Evolutionary conservation across 106 monocot genomes (phyloP), one percentile per base, ranked within the genome.

Genomic region (Allium sativum): DNA sequence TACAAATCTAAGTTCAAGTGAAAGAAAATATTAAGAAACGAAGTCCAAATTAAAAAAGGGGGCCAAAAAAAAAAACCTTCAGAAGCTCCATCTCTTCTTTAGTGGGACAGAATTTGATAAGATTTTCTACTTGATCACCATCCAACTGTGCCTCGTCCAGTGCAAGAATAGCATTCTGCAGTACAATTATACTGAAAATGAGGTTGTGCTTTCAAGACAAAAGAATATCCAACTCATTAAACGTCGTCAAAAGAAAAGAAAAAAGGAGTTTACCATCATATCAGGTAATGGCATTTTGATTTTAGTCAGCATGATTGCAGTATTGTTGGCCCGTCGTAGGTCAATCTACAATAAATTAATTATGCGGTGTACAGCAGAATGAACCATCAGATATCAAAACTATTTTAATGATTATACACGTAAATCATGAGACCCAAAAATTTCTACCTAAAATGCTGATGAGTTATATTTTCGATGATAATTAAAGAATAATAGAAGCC

Each of bases 241-340:
- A 13, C 19, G 18, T 55, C 6, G 17, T 55, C 55, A 17, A 15
- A 55, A 17, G 55, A 55, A 55, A 9, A 55, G 6, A 55, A 17
- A 40, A 52, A 41, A 18, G 40, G 21, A 52, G 16, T 52, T 65
- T 85, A 93, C 93, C 93, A 93, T 85, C 82, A 93, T 88, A 80
- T 93, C 93, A 59, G 84, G 62, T 50, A 93, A 70, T 45, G 93
- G 93, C 84, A 93, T 93, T 70, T 93, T 93, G 65, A 93, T 82
- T 82, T 88, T 93, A 58, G 93, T 88, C 42, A 93, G 72, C 93
- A 93, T 93, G 61, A 93, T 93, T 75, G 88, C 93, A 54, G 84
- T 79, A 58, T 93, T 93, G 70, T 88, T 93, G 16, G 88, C 93
- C 46, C 88, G 76, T 62, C 88, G 77, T 56, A 89, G 59, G 18